Base-by-base conservation (phyloP, 2,329 filamentous ascomycete genomes). In the Penicillium sp. region DNA sequence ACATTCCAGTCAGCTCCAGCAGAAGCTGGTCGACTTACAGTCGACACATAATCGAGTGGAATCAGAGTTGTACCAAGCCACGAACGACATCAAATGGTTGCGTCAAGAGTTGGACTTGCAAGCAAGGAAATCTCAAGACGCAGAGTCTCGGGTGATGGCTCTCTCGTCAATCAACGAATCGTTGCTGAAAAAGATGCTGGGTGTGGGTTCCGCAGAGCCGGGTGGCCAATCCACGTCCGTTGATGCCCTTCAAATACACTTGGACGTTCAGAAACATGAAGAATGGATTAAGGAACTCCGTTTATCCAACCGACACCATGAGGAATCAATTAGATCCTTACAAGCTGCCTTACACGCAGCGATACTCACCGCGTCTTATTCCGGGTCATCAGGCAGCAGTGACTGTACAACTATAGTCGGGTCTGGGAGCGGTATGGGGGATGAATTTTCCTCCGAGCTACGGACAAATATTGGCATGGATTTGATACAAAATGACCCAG, bases 41-140 rank as follows among this genome's bases (percentile, higher is more conserved):
- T 61, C 21, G 58, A 11, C 52, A 31, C 30, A 38, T 13, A 56
- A 21, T 48, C 58, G 56, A 26, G 19, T 56, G 26, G 58, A 61
- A 45, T 31, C 35, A 21, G 19, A 30, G 17, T 19, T 56, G 9
- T 46, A 41, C 6, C 46, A 38, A 38, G 9, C 58, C 11, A 46
- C 21, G 13, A 54, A 47, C 21, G 47, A 61, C 17, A 30, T 26
- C 45, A 30, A 51, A 7, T 44, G 19, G 13, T 23, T 61, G 49
- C 52, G 38, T 21, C 41, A 49, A 50, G 58, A 61, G 46, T 31
- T 56, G 17, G 41, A 38, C 7, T 19, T 48, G 9, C 26, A 51
- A 38, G 35, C 49, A 17, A 55, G 31, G 9, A 61, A 55, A 47
- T 30, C 46, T 29, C 30, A 61, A 31, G 58, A 54, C n/a, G 19